These are phyloP conservation scores for Tetrapyrgos nigripes DNA, from an alignment of 1,284 basidiomycete species.

Conservation along the genomic window DNA sequence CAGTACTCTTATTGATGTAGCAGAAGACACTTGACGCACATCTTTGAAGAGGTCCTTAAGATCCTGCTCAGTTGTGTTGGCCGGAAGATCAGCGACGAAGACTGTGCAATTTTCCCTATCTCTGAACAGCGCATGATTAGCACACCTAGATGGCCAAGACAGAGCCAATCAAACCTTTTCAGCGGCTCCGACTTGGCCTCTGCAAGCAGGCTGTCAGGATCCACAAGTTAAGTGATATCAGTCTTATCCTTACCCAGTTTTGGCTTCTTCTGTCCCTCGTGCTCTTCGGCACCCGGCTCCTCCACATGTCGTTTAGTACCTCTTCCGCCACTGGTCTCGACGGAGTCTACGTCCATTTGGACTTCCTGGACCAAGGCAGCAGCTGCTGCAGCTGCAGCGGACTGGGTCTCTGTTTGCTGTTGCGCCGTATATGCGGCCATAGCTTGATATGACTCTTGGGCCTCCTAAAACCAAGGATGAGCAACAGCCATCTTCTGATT, in stretches of 20 bases:
- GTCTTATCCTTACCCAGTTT: conserved; percentile 55
- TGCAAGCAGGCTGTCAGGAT: conserved; percentile 28
- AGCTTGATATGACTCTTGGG: conserved; percentile 57
- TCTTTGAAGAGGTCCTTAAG: conserved; percentile 85
- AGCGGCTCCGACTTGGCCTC: conserved; percentile 53
- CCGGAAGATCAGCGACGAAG: conserved; percentile 79
- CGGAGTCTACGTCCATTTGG: conserved; percentile 61
- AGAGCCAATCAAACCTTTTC: conserved; percentile 59
- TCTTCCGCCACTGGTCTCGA: conserved; percentile 31
- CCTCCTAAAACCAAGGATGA: conserved; percentile 50
- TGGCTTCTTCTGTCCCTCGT: conserved; percentile 55
- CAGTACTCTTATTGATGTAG: conserved; percentile 11
- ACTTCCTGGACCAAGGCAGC: conserved; percentile 27
- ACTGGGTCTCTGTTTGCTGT: conserved; percentile 42
- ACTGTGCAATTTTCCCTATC: conserved; percentile 97
- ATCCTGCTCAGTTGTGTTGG: conserved; percentile 65
- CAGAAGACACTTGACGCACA: conserved; percentile 51
- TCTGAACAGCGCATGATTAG: conserved; percentile 44
- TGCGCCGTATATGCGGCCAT: conserved; percentile 55
- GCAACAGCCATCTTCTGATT: background rate
- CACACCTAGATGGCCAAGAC: background rate
- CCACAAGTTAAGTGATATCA: background rate
- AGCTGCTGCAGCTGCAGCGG: conserved; percentile 40
- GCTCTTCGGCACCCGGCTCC: conserved; percentile 39
- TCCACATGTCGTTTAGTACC: conserved; percentile 71